Evolutionary conservation across 352 stramenopile genomes (phyloP).

Genomic region (Pythium guiyangense): DNA sequence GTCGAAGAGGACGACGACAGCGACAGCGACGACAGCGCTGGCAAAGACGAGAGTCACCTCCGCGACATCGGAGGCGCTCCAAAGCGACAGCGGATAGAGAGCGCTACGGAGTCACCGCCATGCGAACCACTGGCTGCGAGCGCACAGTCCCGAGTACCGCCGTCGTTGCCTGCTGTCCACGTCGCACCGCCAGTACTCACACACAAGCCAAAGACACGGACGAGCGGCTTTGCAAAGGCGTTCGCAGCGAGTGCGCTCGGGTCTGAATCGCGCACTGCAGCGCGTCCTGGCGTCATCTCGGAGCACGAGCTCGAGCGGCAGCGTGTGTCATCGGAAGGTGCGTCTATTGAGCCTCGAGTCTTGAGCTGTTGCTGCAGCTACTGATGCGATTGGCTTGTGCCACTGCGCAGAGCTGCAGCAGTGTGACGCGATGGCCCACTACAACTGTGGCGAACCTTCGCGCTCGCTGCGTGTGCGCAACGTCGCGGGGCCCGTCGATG

Average conservation of each 20-base stretch:
- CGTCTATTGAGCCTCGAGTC: background rate
- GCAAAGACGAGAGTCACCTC: constrained; percentile 7
- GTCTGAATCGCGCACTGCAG: background rate
- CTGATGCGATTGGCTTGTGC: background rate
- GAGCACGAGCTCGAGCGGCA: constrained; percentile 42
- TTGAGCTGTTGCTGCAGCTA: no score
- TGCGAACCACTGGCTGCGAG: background rate
- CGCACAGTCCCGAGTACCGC: background rate
- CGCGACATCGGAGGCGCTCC: background rate
- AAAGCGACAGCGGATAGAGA: background rate
- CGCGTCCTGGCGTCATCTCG: constrained; percentile 54
- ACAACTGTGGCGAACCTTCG: constrained; percentile 27
- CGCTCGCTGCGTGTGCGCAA: constrained; percentile 34
- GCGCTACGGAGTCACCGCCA: no score
- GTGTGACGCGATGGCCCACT: constrained; percentile 29
- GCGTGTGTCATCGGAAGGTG: constrained; percentile 31
- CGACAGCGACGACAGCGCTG: no score
- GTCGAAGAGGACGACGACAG: constrained; percentile 40
- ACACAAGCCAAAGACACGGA: constrained; percentile 1
- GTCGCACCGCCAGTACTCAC: background rate
- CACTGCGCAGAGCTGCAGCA: constrained; percentile 21
- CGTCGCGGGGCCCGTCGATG: constrained; percentile 34
- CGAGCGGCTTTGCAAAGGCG: constrained; percentile 13
- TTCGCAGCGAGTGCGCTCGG: constrained; percentile 15
- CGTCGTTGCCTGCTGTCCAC: background rate